Evolutionary conservation across 208 protist species (phyloP).

Genomic region (Porcisia deanei): DNA sequence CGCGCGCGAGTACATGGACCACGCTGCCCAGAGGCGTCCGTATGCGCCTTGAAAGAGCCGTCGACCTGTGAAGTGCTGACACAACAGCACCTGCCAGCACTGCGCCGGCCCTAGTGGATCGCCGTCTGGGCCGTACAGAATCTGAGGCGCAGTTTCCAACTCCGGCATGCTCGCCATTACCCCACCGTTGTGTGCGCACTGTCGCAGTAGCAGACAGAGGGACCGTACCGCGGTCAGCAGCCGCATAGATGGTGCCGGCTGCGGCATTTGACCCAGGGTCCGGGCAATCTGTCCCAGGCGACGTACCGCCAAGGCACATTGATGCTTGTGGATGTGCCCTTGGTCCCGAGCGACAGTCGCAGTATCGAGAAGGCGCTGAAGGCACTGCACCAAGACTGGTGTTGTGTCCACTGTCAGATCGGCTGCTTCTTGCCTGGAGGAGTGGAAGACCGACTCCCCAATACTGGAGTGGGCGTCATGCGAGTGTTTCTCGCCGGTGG

Average conservation of each 20-base stretch:
- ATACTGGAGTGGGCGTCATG: constrained; percentile 1
- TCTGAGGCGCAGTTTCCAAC: neutral
- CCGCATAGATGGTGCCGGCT: constrained; percentile 24
- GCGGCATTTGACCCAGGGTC: constrained; percentile 22
- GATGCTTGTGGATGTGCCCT: constrained; percentile 25
- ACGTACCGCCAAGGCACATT: constrained; percentile 20
- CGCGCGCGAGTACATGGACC: constrained; percentile 56
- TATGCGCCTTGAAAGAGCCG: constrained; percentile 43
- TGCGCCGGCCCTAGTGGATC: constrained; percentile 14
- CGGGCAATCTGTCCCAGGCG: constrained; percentile 22
- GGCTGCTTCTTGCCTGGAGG: constrained; percentile 9
- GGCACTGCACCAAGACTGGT: constrained; percentile 3
- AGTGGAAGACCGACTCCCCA: constrained; percentile 1
- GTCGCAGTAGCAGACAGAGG: constrained; percentile 19
- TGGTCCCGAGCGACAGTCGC: constrained; percentile 3
- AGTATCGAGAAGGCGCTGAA: constrained; percentile 6
- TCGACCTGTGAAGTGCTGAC: constrained; percentile 48
- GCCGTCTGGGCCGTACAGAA: constrained; percentile 18
- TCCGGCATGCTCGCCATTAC: neutral
- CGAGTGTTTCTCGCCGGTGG: neutral
- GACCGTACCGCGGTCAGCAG: constrained; percentile 28
- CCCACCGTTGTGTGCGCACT: constrained; percentile 19
- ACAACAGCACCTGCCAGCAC: constrained; percentile 43
- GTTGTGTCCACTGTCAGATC: constrained; percentile 20
- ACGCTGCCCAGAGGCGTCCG: constrained; percentile 48